Evolutionary conservation across 495 filamentous ascomycete species (phyloP).

Genomic region (Penicillium egyptiacum): DNA sequence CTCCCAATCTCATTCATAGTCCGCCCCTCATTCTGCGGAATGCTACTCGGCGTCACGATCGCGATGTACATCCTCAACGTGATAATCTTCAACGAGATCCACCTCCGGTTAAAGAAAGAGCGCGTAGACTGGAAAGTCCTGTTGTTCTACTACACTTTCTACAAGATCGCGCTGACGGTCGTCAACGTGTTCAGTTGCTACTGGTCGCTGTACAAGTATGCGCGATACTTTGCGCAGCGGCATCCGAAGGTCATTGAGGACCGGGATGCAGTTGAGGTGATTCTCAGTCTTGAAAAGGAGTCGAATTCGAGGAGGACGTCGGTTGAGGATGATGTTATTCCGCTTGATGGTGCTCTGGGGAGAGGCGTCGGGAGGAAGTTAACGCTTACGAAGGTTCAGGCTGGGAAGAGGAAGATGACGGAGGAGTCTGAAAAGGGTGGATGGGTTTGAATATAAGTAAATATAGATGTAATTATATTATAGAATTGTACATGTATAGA

Average conservation of each 20-base stretch:
- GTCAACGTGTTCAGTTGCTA: conserved; percentile 47
- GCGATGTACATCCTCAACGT: conserved; percentile 42
- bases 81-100: conserved; percentile 46
- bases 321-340: conserved; percentile 9
- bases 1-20: conserved; percentile 48
- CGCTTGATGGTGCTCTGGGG: conserved; percentile 4
- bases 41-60: conserved; percentile 33
- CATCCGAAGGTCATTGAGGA: conserved; percentile 48
- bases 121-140: conserved; percentile 31
- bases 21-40: conserved; percentile 36
- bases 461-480: not conserved
- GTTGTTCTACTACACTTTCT: conserved; percentile 40
- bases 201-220: conserved; percentile 45
- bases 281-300: conserved; percentile 30
- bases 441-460: not conserved
- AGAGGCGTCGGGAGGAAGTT: conserved; percentile 4
- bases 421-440: not conserved
- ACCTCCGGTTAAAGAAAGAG: conserved; percentile 42
- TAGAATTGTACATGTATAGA: not conserved
- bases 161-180: conserved; percentile 40
- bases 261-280: conserved; percentile 41
- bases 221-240: conserved; percentile 42
- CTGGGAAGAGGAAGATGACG: not conserved
- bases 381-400: conserved; percentile 5
- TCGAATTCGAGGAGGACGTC: not conserved